Evolutionary conservation across 192 early-diverging fungal genomes (phyloP), one percentile per base, ranked within the genome.

Genomic region (Lobosporangium transversale): DNA sequence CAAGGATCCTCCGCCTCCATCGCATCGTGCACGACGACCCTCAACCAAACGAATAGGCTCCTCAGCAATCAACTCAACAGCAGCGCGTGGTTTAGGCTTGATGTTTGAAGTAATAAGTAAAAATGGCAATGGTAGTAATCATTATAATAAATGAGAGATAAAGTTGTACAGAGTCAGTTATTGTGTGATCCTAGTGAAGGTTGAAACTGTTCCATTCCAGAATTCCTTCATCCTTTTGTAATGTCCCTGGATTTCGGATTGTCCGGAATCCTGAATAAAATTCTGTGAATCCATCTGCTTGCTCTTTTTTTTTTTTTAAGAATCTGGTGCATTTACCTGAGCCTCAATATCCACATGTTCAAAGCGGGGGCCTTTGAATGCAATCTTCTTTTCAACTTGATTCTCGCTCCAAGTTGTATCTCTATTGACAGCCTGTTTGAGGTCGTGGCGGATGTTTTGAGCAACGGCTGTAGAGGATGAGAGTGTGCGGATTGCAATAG

Each of bases 1-100:
- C 31, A 98, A 84, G 40, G 94, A 78, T 62, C 95, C 96, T 49
- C 90, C 95, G 87, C 93, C 96, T 61, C 96, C 96, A 65, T 98
- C 88, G 69, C 96, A 98, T 67, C 86, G 83, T 35, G 90, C 93
- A 65, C 88, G 71, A 21, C 94, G 89, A 32, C 84, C 82, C 21
- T 89, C 82, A 20, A 97, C 90, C 66, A 89, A 79, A 58, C 83
- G 92, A 58, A 98, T 84, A 20, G 95, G 94, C 58, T 95, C 94
- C 71, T 94, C 89, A 32, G 89, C 87, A 79, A 98, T 94, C 51
- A 98, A 87, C 57, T 97, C 95, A 51, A 94, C 91, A 57, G 96
- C 96, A 33, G 96, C 91, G 78, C 90, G 82, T 15, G 95, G 94
- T 45, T 92, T 90, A 31, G 96, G 95, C 90, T 94, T 78, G 12